A percentile compares a stretch with the other conserved stretches of the same genome.
These are phyloP conservation scores for Canavalia gladiata DNA, from an alignment of 306 rosid species.

Conservation along the genomic window DNA sequence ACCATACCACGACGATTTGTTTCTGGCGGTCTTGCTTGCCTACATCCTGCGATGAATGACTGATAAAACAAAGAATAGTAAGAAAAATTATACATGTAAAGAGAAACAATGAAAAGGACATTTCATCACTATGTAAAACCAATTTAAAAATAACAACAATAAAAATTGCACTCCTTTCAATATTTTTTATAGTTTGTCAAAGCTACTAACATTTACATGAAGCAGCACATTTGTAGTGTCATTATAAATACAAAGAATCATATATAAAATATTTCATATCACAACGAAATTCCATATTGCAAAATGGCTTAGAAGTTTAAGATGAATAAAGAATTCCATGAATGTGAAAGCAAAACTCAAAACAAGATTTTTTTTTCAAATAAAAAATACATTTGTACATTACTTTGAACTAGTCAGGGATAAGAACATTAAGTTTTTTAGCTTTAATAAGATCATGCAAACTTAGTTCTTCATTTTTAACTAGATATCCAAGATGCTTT, in stretches of 20 bases:
- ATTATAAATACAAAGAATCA: constrained; percentile 6
- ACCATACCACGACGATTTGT: constrained; percentile 40
- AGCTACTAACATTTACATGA: constrained; percentile 7
- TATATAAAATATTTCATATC: constrained; percentile 3
- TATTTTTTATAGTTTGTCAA: neutral
- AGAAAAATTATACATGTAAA: neutral
- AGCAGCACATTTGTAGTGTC: constrained; percentile 10
- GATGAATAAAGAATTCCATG: neutral
- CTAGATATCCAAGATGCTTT: constrained; percentile 36
- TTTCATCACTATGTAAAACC: constrained; percentile 10
- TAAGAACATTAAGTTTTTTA: constrained; percentile 33
- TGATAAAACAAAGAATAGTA: constrained; percentile 46
- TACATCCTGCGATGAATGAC: constrained; percentile 42
- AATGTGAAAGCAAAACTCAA: constrained; percentile 27
- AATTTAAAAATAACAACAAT: constrained; percentile 31
- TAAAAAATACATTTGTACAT: neutral
- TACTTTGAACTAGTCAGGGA: constrained; percentile 54
- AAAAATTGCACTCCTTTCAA: constrained; percentile 2
- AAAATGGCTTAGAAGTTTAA: neutral
- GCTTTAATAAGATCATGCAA: constrained; percentile 30
- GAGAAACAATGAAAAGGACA: neutral
- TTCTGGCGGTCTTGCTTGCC: constrained; percentile 33
- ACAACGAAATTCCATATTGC: neutral
- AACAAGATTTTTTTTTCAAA: constrained; percentile 1
- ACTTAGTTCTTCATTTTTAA: constrained; percentile 23